phyloP scores from a whole-genome alignment of 192 early-diverging fungal genomes.

The Backusella luteola region DNA sequence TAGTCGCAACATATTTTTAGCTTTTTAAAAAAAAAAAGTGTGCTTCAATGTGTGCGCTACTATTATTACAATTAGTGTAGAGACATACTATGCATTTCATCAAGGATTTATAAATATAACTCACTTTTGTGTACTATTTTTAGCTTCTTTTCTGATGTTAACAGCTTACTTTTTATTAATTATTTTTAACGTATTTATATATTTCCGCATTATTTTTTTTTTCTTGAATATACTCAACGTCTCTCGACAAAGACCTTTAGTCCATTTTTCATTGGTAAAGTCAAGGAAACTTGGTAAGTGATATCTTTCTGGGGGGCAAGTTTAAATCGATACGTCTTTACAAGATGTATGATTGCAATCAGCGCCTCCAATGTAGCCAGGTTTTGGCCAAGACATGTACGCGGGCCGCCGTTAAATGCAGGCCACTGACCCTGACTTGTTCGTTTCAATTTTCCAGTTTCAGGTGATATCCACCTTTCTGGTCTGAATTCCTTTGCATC shows the following conservation, averaged over 20 bases:
- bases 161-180: background rate
- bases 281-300: slow-evolving; percentile 22
- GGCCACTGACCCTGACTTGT: slow-evolving; percentile 42
- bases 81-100: too few relatives aligned
- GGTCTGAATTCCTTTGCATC: slow-evolving; percentile 43
- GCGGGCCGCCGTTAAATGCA: slow-evolving; percentile 49
- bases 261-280: slow-evolving; percentile 35
- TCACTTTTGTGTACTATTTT: too few relatives aligned
- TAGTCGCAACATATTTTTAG: background rate
- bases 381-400: slow-evolving; percentile 44
- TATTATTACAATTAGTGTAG: too few relatives aligned
- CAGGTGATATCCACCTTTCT: slow-evolving; percentile 40
- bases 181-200: too few relatives aligned
- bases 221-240: background rate
- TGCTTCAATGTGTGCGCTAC: too few relatives aligned
- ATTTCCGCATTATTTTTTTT: background rate
- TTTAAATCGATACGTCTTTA: slow-evolving; percentile 39
- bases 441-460: slow-evolving; percentile 24
- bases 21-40: too few relatives aligned
- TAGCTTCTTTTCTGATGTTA: background rate
- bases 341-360: slow-evolving; percentile 34
- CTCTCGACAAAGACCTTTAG: slow-evolving; percentile 31
- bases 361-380: slow-evolving; percentile 44
- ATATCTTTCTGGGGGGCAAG: slow-evolving; percentile 30
- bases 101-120: too few relatives aligned